phyloP scores from a whole-genome alignment of 768 basidiomycete species.

The Trametes meyenii region DNA sequence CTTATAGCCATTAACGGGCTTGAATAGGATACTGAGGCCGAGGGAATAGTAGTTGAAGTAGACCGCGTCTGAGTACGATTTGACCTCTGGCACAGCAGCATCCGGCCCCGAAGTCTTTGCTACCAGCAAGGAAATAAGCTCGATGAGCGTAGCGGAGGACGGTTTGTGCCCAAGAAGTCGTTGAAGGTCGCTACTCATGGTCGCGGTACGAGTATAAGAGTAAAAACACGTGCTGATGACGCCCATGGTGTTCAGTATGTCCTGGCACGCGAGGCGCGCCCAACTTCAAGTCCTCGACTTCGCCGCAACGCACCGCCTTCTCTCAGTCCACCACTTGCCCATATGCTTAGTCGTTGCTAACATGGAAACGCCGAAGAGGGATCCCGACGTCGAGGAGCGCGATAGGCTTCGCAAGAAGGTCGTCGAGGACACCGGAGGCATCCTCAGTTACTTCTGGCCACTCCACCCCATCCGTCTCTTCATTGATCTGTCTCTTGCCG shows the following conservation, averaged over 20 bases:
- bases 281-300: background rate
- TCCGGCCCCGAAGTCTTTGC: constrained; percentile 25
- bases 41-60: constrained; percentile 84
- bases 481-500: constrained; percentile 29
- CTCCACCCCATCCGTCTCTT: constrained; percentile 31
- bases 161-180: constrained; percentile 57
- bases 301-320: background rate
- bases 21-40: constrained; percentile 82
- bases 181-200: constrained; percentile 28
- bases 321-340: background rate
- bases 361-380: constrained; percentile 19
- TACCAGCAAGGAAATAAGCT: constrained; percentile 44
- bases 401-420: constrained; percentile 17
- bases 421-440: constrained; percentile 21
- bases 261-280: constrained; percentile 6
- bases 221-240: constrained; percentile 17
- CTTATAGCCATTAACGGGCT: constrained; percentile 66
- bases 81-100: constrained; percentile 59
- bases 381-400: constrained; percentile 16
- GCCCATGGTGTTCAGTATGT: constrained; percentile 1
- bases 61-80: constrained; percentile 78
- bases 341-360: background rate
- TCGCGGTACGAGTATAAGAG: constrained; percentile 10
- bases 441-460: constrained; percentile 25
- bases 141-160: constrained; percentile 45